These are phyloP conservation scores for Citrus cavaleriei DNA, from an alignment of 345 rosid species.

Conservation along the genomic window DNA sequence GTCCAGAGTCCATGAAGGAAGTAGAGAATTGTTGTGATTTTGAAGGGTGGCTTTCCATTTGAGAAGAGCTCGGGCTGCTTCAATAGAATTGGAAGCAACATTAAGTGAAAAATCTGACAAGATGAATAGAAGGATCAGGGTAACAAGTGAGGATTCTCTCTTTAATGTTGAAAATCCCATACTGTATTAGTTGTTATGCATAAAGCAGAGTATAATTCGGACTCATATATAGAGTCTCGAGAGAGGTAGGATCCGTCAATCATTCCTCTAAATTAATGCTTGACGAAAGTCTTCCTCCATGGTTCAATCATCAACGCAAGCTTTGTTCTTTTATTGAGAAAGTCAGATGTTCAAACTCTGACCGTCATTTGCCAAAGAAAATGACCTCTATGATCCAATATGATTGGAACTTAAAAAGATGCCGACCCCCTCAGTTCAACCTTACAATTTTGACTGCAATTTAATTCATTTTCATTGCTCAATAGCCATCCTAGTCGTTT, in stretches of 20 bases:
- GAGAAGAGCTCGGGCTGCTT: not conserved
- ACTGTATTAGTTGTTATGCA: not conserved
- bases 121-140: not conserved
- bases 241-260: not conserved
- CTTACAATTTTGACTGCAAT: not conserved
- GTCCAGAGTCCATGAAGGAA: slow-evolving; percentile 18
- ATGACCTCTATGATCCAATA: not conserved
- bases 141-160: not conserved
- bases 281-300: not conserved
- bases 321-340: not conserved
- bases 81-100: not conserved
- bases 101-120: not conserved
- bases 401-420: not conserved
- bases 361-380: not conserved
- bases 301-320: not conserved
- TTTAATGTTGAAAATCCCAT: not conserved
- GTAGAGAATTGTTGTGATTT: not conserved
- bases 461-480: not conserved
- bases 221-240: not conserved
- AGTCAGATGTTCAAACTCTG: too few species aligned
- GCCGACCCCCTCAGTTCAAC: not conserved
- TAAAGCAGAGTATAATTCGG: not conserved
- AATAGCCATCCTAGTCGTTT: not conserved
- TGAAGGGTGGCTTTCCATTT: slow-evolving; percentile 10
- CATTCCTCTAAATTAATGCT: not conserved